Percentiles rank a stretch among this genome's conserved stretches.
phyloP scores from a whole-genome alignment of 2,329 filamentous ascomycete genomes.

The Lasiodiplodia citricola region DNA sequence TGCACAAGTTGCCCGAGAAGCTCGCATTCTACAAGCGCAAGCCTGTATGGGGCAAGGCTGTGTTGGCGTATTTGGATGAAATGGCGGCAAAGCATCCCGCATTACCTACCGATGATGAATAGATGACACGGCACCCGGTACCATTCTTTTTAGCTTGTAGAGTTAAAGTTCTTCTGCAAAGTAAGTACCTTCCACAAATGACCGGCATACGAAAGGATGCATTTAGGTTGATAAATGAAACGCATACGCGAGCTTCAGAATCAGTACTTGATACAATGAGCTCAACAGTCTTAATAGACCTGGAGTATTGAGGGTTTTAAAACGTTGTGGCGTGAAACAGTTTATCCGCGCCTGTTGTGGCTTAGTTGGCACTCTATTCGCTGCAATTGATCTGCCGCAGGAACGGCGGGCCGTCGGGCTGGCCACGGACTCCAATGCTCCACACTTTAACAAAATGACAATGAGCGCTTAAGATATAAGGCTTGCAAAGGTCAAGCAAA shows the following conservation, averaged over 20 bases:
- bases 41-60: constrained; percentile 22
- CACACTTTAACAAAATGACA: background rate
- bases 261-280: background rate
- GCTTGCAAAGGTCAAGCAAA: background rate
- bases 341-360: constrained; percentile 3
- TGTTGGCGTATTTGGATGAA: constrained; percentile 16
- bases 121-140: background rate
- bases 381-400: constrained; percentile 15
- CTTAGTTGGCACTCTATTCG: constrained; percentile 21
- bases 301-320: background rate
- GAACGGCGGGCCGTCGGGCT: constrained; percentile 17
- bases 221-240: background rate
- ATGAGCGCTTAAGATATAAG: background rate
- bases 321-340: background rate
- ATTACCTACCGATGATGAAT: background rate
- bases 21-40: constrained; percentile 23
- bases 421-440: background rate
- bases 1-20: constrained; percentile 24
- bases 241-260: background rate
- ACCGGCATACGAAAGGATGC: background rate
- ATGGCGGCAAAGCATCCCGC: constrained; percentile 19
- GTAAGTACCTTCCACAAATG: background rate
- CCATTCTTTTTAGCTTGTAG: background rate
- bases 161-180: background rate
- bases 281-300: background rate